Base-by-base conservation (phyloP, 139 green algal species). In the Medakamo hakoo region DNA sequence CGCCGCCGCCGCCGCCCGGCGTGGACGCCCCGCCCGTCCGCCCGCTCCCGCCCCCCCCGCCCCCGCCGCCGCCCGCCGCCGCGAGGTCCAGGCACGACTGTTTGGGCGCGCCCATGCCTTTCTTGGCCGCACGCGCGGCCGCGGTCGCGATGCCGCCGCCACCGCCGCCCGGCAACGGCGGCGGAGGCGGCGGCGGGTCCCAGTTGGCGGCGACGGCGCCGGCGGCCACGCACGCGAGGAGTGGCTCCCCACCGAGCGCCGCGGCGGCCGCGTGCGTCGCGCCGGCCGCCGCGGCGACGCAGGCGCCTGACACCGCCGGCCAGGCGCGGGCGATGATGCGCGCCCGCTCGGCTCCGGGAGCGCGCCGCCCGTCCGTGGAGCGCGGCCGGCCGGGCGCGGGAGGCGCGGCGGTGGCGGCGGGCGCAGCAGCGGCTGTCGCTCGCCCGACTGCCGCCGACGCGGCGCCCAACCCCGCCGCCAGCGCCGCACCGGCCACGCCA, bases 171-270 rank as follows among this genome's bases (percentile, higher is more conserved):
- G 18, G 28, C 55, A 27, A 67, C 21, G 22, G 2, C 16, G 24
- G 26, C 23, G 55, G 31, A 40, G 22, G 3, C 22, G 4, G 31
- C 4, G 2, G 23, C 56, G 21, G 1, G 1, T 2, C 25, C 25
- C 27, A 23, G 70, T 92, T 95, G 25, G 78, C 73, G 29, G 78
- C 64, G 3, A 86, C 55, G 24, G 86, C 67, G 19, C 88, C 88
- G n/a, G 80, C 77, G 3, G 80, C 75, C 2, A 94, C 83, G 62
- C 86, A 94, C 0, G 84, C 78, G 64, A 95, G 78, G 66, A 95
- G 78, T 2, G 86, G 83, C 74, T 95, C 87, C 27, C 78, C 84
- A 4, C 79, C 67, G 27, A 88, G 59, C 27, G 63, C 55, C 30
- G 82, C 66, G 1, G 78, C 73, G 1, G 68, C 55, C 30, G 69